These are phyloP conservation scores for Elasticomyces elasticus DNA, from an alignment of 495 filamentous ascomycete genomes.

Conservation along the genomic window DNA sequence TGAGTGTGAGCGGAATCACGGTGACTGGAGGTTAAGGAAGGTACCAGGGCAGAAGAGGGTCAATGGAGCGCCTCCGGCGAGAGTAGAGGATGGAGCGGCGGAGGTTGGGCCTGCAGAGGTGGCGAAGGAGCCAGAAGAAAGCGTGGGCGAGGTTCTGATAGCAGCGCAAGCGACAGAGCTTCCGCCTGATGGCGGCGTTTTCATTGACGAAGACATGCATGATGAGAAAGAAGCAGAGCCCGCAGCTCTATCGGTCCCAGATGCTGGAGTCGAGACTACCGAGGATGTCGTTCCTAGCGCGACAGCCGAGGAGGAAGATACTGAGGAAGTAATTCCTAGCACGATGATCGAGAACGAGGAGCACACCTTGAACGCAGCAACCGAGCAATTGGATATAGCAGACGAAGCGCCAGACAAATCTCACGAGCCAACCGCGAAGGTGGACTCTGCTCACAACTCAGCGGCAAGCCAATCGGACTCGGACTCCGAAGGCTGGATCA, in stretches of 20 bases:
- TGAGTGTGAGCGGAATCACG: constrained; percentile 72
- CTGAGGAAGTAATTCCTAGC: background rate
- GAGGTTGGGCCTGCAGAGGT: background rate
- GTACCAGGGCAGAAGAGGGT: constrained; percentile 65
- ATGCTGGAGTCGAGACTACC: background rate
- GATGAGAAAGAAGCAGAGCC: background rate
- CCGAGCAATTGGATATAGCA: background rate
- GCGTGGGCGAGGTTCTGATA: too few species aligned
- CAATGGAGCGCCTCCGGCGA: constrained; percentile 54
- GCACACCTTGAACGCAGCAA: background rate
- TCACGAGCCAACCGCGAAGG: background rate
- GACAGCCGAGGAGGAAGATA: background rate
- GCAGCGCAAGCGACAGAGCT: background rate
- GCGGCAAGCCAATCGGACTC: constrained; percentile 27
- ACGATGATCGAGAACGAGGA: background rate
- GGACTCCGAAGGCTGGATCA: constrained; percentile 86
- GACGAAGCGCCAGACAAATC: background rate
- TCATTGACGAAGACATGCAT: background rate
- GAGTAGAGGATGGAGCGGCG: background rate
- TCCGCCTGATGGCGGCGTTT: background rate
- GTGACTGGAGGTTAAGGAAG: constrained; percentile 70
- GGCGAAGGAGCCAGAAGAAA: background rate
- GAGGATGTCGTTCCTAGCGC: background rate
- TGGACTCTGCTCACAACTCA: constrained; percentile 16
- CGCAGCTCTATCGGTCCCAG: background rate